These are phyloP conservation scores for Quillaja saponaria DNA, from an alignment of 306 rosid genomes.

Conservation along the genomic window DNA sequence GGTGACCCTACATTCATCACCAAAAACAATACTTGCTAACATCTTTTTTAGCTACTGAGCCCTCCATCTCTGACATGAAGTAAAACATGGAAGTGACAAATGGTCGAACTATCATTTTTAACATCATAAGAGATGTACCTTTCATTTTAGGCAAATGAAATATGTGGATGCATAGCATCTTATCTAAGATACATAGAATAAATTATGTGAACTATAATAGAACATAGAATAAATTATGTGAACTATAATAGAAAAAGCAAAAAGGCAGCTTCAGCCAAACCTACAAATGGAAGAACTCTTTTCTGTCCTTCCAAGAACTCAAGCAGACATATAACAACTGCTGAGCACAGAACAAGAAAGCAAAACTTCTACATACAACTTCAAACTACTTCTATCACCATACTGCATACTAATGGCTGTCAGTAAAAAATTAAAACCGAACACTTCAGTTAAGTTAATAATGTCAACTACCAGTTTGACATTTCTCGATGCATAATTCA, in stretches of 20 bases:
- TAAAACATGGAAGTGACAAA: no score
- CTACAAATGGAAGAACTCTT: conserved; percentile 6
- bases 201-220: neutral
- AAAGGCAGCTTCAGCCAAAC: conserved; percentile 9
- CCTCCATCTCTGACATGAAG: neutral
- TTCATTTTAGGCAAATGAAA: neutral
- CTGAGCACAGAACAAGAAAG: neutral
- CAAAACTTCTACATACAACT: neutral
- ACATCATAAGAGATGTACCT: neutral
- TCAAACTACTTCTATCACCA: neutral
- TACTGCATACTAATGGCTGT: neutral
- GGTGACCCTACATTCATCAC: conserved; percentile 9
- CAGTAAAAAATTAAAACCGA: no score
- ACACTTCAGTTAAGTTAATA: no score
- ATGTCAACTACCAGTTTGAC: no score
- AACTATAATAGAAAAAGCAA: neutral
- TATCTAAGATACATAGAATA: neutral
- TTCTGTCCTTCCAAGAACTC: conserved; percentile 11
- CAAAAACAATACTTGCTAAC: neutral
- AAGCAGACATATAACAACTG: neutral
- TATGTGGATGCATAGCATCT: neutral
- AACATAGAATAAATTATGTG: no score
- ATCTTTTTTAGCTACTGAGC: neutral
- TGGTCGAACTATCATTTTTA: no score
- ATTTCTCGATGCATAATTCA: neutral